Evolutionary conservation across 371 early-diverging fungal genomes (phyloP).

Genomic region (Mucor saturninus): DNA sequence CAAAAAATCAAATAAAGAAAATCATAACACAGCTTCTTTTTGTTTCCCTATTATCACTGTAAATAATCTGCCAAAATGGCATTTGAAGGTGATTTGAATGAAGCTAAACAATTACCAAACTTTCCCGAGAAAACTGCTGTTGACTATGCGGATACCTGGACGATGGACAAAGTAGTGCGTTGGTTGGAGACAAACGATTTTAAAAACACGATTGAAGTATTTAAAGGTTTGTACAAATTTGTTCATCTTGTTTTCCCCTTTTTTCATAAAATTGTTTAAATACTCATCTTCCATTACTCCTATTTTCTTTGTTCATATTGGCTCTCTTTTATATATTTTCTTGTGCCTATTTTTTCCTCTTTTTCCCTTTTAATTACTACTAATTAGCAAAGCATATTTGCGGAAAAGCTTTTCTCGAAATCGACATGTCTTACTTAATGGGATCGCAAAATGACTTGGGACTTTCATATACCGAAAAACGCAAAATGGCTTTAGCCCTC

Average conservation of each 20-base stretch:
- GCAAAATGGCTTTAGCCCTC: conserved; percentile 34
- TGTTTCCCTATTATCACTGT: not conserved
- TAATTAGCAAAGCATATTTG: conserved; percentile 25
- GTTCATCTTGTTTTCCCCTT: not conserved
- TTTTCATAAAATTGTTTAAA: not conserved
- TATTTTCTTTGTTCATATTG: conserved; percentile 5
- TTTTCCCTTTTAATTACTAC: not conserved
- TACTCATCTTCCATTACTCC: conserved; percentile 2
- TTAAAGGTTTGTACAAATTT: conserved; percentile 22
- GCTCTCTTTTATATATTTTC: conserved; percentile 8
- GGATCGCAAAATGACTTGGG: conserved; percentile 19
- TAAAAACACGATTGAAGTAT: conserved; percentile 27
- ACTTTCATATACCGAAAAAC: conserved; percentile 33
- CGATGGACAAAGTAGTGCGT: conserved; percentile 24
- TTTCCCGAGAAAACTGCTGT: conserved; percentile 4
- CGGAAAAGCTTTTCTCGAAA: conserved; percentile 29
- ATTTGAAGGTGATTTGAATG: conserved; percentile 7
- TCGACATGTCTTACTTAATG: conserved; percentile 25
- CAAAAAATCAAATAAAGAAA: not conserved
- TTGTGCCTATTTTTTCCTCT: conserved; percentile 6
- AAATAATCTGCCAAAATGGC: conserved; percentile 21
- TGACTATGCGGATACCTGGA: conserved; percentile 25
- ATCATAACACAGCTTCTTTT: not conserved
- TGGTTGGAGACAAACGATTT: conserved; percentile 32
- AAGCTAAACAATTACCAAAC: conserved; percentile 1